These are phyloP conservation scores for Neospermospora avenae DNA, from an alignment of 2,329 filamentous ascomycete genomes.

Conservation along the genomic window DNA sequence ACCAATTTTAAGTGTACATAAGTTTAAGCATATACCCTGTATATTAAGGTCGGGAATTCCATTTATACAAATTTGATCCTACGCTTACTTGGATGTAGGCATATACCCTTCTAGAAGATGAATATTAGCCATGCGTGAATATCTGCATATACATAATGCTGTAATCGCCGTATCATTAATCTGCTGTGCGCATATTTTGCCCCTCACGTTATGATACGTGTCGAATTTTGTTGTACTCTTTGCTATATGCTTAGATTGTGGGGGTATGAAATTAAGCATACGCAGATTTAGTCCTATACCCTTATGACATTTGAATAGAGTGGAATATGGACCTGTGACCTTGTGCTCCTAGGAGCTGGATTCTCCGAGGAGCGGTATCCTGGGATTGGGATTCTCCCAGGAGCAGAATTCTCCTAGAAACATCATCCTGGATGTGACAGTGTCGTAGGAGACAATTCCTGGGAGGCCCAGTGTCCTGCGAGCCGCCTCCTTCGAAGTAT, in stretches of 20 bases:
- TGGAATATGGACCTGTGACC: not conserved
- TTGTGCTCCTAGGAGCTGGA: not conserved
- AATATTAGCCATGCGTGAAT: no score
- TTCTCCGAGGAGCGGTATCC: not conserved
- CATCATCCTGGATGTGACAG: not conserved
- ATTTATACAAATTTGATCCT: not conserved
- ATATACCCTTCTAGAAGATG: no score
- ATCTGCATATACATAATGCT: no score
- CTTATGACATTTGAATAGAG: not conserved
- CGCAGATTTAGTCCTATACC: not conserved
- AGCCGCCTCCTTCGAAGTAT: not conserved
- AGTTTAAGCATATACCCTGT: not conserved
- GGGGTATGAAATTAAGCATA: not conserved
- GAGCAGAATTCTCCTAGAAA: not conserved
- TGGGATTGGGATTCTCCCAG: not conserved
- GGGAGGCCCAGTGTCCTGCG: not conserved
- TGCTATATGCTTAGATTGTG: not conserved
- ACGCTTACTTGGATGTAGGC: no score
- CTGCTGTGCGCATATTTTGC: no score
- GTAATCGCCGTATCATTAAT: no score
- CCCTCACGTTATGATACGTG: not conserved
- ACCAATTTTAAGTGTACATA: not conserved
- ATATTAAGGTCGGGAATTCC: not conserved
- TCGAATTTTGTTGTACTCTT: not conserved
- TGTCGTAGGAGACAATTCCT: not conserved